Percentiles rank a stretch among this genome's conserved stretches.
These are phyloP conservation scores for Herpotrichia juniperi DNA, from an alignment of 2,329 filamentous ascomycete species.

Conservation along the genomic window DNA sequence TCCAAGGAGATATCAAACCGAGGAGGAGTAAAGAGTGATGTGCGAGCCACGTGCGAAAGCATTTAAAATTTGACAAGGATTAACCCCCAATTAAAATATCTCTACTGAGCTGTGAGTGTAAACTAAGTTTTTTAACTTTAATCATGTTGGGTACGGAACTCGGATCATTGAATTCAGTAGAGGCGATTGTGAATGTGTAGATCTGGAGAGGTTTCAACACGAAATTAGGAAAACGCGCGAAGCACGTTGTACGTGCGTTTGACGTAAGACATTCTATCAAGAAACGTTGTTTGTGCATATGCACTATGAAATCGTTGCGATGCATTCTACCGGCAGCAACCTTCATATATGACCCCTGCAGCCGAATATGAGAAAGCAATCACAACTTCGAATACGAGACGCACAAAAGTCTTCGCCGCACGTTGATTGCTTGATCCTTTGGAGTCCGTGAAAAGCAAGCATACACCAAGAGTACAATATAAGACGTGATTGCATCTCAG, in stretches of 20 bases:
- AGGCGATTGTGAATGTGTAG: no score
- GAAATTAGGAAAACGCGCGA: no score
- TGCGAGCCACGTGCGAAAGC: no score
- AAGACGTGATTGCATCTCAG: neutral
- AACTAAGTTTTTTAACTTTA: no score
- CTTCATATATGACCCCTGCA: conserved; percentile 23
- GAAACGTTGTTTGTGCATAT: conserved; percentile 1
- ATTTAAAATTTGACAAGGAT: neutral
- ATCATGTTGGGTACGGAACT: no score
- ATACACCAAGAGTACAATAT: no score
- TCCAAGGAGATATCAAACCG: neutral
- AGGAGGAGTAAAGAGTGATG: neutral
- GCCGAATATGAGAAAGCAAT: conserved; percentile 13
- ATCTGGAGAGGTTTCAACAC: no score
- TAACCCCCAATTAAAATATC: no score
- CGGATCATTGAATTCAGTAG: no score
- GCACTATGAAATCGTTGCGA: conserved; percentile 15
- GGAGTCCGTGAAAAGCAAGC: no score
- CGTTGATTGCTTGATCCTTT: conserved; percentile 12
- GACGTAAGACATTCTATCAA: neutral
- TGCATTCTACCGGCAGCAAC: conserved; percentile 30
- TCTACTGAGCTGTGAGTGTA: no score
- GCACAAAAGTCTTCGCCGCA: conserved; percentile 13
- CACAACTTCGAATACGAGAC: neutral
- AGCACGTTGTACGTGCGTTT: no score